phyloP scores from a whole-genome alignment of 768 basidiomycete genomes.

The Kwoniella mangroviensis region DNA sequence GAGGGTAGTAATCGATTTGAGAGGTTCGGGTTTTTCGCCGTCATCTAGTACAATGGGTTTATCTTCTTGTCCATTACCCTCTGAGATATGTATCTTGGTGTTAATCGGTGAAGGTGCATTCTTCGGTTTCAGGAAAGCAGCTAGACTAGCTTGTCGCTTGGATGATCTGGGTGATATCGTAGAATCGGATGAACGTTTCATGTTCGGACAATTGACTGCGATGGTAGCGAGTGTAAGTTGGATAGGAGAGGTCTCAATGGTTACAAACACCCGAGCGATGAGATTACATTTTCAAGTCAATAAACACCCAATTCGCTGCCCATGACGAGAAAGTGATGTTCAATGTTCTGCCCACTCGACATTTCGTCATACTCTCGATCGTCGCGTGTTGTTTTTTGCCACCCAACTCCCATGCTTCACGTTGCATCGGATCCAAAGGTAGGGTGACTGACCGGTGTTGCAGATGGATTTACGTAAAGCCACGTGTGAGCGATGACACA shows the following conservation, averaged over 20 bases:
- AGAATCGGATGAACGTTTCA: neutral
- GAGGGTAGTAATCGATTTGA: neutral
- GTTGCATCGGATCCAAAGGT: neutral
- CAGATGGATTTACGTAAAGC: neutral
- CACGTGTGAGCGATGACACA: neutral
- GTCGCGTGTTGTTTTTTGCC: neutral
- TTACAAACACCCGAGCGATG: too few relatives aligned
- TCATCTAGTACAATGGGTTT: constrained; percentile 16
- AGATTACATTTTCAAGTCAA: too few relatives aligned
- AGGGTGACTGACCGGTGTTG: neutral
- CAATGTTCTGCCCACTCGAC: neutral
- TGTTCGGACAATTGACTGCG: neutral
- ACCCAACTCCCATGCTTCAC: neutral
- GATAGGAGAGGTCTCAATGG: too few relatives aligned
- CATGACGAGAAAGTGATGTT: neutral
- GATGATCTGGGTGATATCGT: neutral
- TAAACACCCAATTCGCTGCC: too few relatives aligned
- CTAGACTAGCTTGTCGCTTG: constrained; percentile 24
- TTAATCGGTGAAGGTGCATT: neutral
- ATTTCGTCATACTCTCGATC: neutral
- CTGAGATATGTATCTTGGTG: neutral
- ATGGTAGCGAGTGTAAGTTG: too few relatives aligned
- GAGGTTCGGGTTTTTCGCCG: neutral
- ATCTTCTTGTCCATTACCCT: neutral
- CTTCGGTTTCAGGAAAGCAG: constrained; percentile 19